Evolutionary conservation across 441 rosid species (phyloP).

Genomic region (Jatropha podagrica): DNA sequence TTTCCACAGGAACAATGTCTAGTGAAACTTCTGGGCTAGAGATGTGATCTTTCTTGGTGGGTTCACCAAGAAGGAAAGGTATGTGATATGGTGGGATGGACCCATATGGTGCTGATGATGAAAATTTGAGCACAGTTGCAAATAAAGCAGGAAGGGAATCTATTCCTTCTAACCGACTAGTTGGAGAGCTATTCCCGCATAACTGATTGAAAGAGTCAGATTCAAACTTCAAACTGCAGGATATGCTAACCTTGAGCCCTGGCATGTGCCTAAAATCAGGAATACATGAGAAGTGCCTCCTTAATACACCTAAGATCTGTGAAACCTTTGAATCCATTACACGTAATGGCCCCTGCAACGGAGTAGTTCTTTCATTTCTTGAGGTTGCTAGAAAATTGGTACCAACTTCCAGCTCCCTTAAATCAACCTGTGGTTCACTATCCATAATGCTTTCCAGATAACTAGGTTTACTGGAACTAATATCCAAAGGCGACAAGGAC

Average conservation of each 20-base stretch:
- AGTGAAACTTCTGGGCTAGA: constrained; percentile 38
- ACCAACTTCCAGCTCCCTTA: constrained; percentile 38
- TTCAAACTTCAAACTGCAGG: constrained; percentile 76
- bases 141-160: constrained; percentile 74
- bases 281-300: constrained; percentile 81
- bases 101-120: constrained; percentile 89
- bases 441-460: constrained; percentile 44
- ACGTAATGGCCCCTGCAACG: constrained; percentile 54
- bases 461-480: constrained; percentile 42
- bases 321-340: constrained; percentile 87
- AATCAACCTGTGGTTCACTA: constrained; percentile 42
- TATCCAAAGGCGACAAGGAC: constrained; percentile 55
- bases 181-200: constrained; percentile 48
- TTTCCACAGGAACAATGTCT: constrained; percentile 46
- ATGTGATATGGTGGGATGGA: constrained; percentile 60
- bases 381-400: constrained; percentile 38
- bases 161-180: constrained; percentile 41
- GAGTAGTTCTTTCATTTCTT: constrained; percentile 39
- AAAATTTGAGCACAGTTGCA: constrained; percentile 81
- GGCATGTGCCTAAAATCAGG: constrained; percentile 83
- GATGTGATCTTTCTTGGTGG: constrained; percentile 33
- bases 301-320: constrained; percentile 54
- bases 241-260: constrained; percentile 71
- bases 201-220: constrained; percentile 60
- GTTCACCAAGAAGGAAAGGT: constrained; percentile 85